Base-by-base conservation (phyloP, 2,329 filamentous ascomycete species). In the Aspergillus ibericus region DNA sequence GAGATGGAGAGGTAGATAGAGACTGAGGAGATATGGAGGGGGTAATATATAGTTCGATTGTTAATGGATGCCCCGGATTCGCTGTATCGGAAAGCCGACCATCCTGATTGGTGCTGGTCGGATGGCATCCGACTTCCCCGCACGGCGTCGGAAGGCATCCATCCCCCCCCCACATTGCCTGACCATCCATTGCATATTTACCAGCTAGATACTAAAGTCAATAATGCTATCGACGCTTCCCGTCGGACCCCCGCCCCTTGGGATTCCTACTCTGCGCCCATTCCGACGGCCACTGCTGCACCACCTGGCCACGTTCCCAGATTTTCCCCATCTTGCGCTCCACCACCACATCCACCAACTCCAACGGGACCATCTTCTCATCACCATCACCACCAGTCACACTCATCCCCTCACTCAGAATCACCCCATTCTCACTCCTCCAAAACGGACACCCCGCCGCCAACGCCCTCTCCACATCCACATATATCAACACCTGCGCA, bases 401-500 rank as follows among this genome's bases (percentile, higher is more conserved):
- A 2, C 34, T 75, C 74, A 75, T 80, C 74, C 73, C 84, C 75
- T 70, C 81, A 75, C 70, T 78, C 63, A 93, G 76, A 61, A 93
- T 82, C 8, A 93, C 90, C 1, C 85, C 88, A 70, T 93, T 93
- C 66, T 90, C 88, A 71, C 89, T 92, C 61, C 85, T 73, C 86
- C 90, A 96, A 84, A 93, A 96, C 69, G 81, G 80, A 63, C 92
- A 77, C 0, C 81, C 81, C 0, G 77, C 86, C 42, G 77, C 77
- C 67, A 96, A 71, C 66, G 91, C 88, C 68, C 80, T 80, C 73
- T 80, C 77, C 27, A 96, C 76, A 75, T 96, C 87, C 57, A 96
- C 79, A 75, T 91, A 91, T 27, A 97, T 83, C 62, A 96, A 70
- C 40, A 96, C 77, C 75, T 95, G 88, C 5, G 90, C 89, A 71